phyloP scores from a whole-genome alignment of 148 eudicot genomes.

The Dysphania ambrosioides region DNA sequence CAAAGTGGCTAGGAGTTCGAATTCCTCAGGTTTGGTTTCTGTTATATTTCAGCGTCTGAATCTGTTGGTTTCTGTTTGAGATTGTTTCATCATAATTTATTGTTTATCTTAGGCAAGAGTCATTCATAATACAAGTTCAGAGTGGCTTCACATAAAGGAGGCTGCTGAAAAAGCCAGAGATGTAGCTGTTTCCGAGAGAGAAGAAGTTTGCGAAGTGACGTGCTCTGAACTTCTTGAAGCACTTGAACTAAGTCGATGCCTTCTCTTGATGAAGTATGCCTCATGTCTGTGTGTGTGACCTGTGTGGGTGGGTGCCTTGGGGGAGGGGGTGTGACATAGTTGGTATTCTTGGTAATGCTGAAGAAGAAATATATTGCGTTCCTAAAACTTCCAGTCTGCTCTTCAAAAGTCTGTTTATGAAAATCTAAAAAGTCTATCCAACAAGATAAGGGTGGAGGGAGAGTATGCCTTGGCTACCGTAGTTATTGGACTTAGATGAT shows the following conservation, averaged over 20 bases:
- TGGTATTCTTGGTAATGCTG: not conserved
- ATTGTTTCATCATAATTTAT: slow-evolving; percentile 8
- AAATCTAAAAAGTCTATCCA: not conserved
- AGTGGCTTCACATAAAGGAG: slow-evolving; percentile 88
- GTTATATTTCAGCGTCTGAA: slow-evolving; percentile 10
- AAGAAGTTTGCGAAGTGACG: slow-evolving; percentile 87
- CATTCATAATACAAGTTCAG: slow-evolving; percentile 71
- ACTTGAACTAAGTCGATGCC: slow-evolving; percentile 96
- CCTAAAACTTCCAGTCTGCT: not conserved
- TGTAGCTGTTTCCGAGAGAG: slow-evolving; percentile 60
- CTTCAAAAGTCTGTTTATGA: not conserved
- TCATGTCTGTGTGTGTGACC: not conserved
- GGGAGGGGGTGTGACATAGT: too few species aligned
- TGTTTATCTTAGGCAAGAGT: slow-evolving; percentile 70
- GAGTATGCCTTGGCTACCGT: not conserved
- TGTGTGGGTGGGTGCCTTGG: too few species aligned
- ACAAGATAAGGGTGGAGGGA: not conserved
- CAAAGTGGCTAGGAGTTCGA: slow-evolving; percentile 90
- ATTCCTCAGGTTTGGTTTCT: slow-evolving; percentile 74
- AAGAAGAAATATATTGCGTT: not conserved
- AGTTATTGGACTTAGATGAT: not conserved
- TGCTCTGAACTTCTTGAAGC: slow-evolving; percentile 98
- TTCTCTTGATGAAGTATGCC: slow-evolving; percentile 77
- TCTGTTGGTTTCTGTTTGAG: not conserved
- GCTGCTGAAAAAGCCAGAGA: slow-evolving; percentile 91